phyloP scores from a whole-genome alignment of 148 eudicot species.

The Cornus kousa region DNA sequence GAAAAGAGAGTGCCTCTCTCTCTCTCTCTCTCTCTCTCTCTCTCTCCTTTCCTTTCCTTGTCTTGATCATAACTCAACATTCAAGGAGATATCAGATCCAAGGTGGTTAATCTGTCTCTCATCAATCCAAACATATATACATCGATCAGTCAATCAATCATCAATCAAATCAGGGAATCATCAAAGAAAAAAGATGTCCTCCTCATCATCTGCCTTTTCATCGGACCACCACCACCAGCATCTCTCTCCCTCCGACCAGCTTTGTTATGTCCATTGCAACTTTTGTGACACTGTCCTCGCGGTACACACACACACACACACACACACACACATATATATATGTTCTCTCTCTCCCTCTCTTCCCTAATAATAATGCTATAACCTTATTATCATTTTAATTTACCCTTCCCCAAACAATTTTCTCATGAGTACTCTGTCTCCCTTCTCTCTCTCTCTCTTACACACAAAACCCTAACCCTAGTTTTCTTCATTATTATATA shows the following conservation, averaged over 20 bases:
- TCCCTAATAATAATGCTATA: background rate
- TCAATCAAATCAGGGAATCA: constrained; percentile 35
- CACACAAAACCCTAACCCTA: background rate
- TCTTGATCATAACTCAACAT: constrained; percentile 14
- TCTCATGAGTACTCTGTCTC: background rate
- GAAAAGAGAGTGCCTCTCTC: background rate
- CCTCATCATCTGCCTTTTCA: constrained; percentile 55
- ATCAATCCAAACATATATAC: constrained; percentile 29
- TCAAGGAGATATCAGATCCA: constrained; percentile 42
- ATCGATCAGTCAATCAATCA: constrained; percentile 46
- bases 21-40: constrained; percentile 6
- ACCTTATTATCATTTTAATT: background rate
- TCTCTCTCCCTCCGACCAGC: constrained; percentile 74
- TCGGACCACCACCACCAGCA: constrained; percentile 57
- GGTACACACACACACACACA: constrained; percentile 32
- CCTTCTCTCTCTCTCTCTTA: background rate
- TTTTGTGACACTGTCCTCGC: constrained; percentile 94
- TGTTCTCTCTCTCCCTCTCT: background rate
- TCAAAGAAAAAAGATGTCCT: constrained; percentile 43
- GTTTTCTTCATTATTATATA: too few relatives aligned
- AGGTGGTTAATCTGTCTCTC: constrained; percentile 47
- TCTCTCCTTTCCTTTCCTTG: constrained; percentile 1
- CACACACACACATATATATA: background rate
- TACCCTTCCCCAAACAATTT: background rate
- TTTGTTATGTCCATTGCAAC: constrained; percentile 89